Percentiles rank a stretch among this genome's conserved stretches.
phyloP scores from a whole-genome alignment of 2,329 filamentous ascomycete genomes.

The Fusarium beomiforme region DNA sequence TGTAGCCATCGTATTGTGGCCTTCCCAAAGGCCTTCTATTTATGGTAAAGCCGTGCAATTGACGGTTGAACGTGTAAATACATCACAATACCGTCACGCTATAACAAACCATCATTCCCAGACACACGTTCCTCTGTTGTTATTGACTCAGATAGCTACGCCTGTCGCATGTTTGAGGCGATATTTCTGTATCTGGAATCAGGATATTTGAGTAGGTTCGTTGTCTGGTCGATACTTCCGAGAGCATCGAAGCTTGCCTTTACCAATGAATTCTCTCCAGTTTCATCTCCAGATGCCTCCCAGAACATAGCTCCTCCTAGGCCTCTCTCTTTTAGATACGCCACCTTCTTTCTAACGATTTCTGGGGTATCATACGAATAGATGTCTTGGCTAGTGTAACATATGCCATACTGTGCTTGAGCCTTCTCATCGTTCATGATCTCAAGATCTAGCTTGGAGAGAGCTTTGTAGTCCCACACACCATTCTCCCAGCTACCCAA shows the following conservation, averaged over 20 bases:
- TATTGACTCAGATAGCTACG: no score
- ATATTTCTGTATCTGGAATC: conserved; percentile 64
- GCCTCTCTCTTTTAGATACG: conserved; percentile 65
- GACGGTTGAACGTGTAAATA: no score
- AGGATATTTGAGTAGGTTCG: conserved; percentile 62
- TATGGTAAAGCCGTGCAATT: no score
- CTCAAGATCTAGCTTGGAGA: conserved; percentile 69
- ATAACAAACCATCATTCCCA: no score
- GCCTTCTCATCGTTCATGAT: conserved; percentile 66
- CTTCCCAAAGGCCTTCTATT: no score
- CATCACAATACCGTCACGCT: no score
- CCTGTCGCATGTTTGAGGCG: conserved; percentile 1
- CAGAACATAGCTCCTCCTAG: conserved; percentile 89
- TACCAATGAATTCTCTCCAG: conserved; percentile 68
- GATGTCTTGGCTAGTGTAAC: conserved; percentile 66
- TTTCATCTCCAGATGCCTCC: conserved; percentile 78
- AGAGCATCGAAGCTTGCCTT: conserved; percentile 53
- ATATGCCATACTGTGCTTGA: conserved; percentile 76
- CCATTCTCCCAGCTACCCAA: conserved; percentile 75
- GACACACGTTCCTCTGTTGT: no score
- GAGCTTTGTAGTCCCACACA: conserved; percentile 81
- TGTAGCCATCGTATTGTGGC: no score
- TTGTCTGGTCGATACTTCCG: conserved; percentile 52
- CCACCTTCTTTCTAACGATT: conserved; percentile 69
- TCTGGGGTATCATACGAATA: conserved; percentile 75